Evolutionary conservation across 345 rosid genomes (phyloP).

Genomic region (Erysimum cheiranthoides): DNA sequence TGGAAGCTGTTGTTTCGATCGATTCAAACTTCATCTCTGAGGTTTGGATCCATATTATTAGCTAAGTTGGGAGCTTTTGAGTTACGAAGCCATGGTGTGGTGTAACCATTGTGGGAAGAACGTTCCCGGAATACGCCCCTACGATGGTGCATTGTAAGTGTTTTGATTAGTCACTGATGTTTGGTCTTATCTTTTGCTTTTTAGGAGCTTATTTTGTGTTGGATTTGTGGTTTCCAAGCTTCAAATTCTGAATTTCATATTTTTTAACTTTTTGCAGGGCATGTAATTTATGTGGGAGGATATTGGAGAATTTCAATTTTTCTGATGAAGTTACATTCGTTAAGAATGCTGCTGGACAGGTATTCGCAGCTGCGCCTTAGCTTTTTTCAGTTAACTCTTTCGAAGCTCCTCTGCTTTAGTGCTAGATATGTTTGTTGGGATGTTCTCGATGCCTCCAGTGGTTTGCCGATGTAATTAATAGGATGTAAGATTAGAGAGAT

Average conservation of each 20-base stretch:
- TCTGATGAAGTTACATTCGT: slow-evolving; percentile 43
- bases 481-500: neutral
- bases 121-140: slow-evolving; percentile 42
- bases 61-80: slow-evolving; percentile 24
- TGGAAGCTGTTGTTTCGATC: slow-evolving; percentile 25
- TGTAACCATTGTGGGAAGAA: slow-evolving; percentile 39
- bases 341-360: slow-evolving; percentile 52
- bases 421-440: neutral
- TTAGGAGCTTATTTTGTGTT: neutral
- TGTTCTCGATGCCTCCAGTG: neutral
- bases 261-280: slow-evolving; percentile 27
- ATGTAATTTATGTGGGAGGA: slow-evolving; percentile 44
- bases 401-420: neutral
- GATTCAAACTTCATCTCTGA: slow-evolving; percentile 6
- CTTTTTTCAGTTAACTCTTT: neutral
- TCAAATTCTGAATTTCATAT: neutral
- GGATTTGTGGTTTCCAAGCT: slow-evolving; percentile 5
- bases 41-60: slow-evolving; percentile 7
- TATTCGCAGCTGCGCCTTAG: neutral
- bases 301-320: slow-evolving; percentile 43
- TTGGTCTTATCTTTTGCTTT: neutral
- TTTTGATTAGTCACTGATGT: neutral
- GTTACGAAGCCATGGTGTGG: slow-evolving; percentile 43
- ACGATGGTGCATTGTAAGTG: slow-evolving; percentile 45
- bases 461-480: neutral